These are phyloP conservation scores for Andrographis paniculata DNA, from an alignment of 305 asterid species.

Conservation along the genomic window DNA sequence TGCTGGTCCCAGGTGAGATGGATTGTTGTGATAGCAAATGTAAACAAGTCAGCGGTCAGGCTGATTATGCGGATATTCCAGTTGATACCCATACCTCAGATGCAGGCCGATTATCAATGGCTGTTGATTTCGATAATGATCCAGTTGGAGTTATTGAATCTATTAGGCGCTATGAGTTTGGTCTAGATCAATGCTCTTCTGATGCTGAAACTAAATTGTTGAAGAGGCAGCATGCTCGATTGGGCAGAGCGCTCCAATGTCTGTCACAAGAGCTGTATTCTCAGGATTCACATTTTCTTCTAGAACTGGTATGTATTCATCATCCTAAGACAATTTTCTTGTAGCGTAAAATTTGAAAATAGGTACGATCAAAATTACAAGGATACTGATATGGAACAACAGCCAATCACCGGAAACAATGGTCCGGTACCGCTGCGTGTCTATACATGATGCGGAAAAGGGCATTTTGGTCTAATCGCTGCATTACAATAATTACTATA, in stretches of 20 bases:
- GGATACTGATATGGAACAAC: too few relatives aligned
- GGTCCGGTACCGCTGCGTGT: too few relatives aligned
- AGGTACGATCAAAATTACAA: too few relatives aligned
- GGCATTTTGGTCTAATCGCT: too few relatives aligned
- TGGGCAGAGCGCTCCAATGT: slow-evolving; percentile 98
- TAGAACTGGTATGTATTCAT: slow-evolving; percentile 68
- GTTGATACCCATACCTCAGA: slow-evolving; percentile 19
- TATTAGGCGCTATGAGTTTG: slow-evolving; percentile 84
- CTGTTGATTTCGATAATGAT: slow-evolving; percentile 26
- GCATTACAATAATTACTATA: too few relatives aligned
- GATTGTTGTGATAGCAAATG: slow-evolving; percentile 16
- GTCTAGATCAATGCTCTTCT: slow-evolving; percentile 56
- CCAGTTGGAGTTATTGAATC: slow-evolving; percentile 55
- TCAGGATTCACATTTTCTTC: slow-evolving; percentile 95
- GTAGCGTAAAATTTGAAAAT: not conserved
- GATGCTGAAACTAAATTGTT: slow-evolving; percentile 56
- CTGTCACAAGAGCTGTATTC: slow-evolving; percentile 95
- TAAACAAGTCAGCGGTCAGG: slow-evolving; percentile 20
- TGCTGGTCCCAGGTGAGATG: slow-evolving; percentile 21
- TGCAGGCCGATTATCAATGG: slow-evolving; percentile 15
- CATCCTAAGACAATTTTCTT: not conserved
- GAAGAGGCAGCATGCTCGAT: slow-evolving; percentile 93
- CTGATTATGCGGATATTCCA: slow-evolving; percentile 23
- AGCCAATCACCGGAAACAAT: too few relatives aligned
- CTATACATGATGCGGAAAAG: too few relatives aligned